Conservation (phyloP, 163 green algal species). For the Volvox carteri region DNA sequence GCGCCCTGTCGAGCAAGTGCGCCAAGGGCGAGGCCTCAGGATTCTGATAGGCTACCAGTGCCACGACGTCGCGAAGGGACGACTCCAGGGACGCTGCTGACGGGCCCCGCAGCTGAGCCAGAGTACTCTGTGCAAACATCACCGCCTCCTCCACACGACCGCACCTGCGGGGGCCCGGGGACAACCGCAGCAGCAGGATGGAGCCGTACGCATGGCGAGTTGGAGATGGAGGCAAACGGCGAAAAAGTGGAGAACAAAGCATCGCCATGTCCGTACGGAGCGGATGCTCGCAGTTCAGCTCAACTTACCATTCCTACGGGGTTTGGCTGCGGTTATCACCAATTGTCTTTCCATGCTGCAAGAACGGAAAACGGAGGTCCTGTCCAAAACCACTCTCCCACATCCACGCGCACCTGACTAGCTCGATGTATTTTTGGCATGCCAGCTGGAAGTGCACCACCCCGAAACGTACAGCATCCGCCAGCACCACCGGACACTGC, state of each 20-base stretch:
- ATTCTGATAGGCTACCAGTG: conserved; percentile 74
- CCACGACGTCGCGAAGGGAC: conserved; percentile 64
- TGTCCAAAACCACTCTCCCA: too few species aligned
- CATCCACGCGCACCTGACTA: conserved; percentile 78
- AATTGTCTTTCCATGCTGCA: too few species aligned
- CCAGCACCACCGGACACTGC: conserved; percentile 60
- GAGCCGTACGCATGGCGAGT: too few species aligned
- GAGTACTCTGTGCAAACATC: conserved; percentile 66
- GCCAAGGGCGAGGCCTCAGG: conserved; percentile 69
- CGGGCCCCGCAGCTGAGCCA: conserved; percentile 54
- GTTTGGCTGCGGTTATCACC: too few species aligned
- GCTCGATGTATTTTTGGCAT: conserved; percentile 87
- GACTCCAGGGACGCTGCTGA: neutral
- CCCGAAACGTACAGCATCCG: conserved; percentile 19
- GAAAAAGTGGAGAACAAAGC: too few species aligned
- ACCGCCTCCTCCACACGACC: conserved; percentile 63
- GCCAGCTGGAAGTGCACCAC: conserved; percentile 78
- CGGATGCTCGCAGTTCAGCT: too few species aligned
- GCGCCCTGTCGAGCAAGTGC: conserved; percentile 63
- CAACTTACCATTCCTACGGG: too few species aligned
- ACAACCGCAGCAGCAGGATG: too few species aligned
- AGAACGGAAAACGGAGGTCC: too few species aligned
- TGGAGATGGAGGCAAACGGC: too few species aligned
- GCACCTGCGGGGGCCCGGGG: conserved; percentile 55
- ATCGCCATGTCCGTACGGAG: too few species aligned